Evolutionary conservation across 139 green algal genomes (phyloP), one percentile per base, ranked within the genome.

Genomic region (Picochlorum sp.): DNA sequence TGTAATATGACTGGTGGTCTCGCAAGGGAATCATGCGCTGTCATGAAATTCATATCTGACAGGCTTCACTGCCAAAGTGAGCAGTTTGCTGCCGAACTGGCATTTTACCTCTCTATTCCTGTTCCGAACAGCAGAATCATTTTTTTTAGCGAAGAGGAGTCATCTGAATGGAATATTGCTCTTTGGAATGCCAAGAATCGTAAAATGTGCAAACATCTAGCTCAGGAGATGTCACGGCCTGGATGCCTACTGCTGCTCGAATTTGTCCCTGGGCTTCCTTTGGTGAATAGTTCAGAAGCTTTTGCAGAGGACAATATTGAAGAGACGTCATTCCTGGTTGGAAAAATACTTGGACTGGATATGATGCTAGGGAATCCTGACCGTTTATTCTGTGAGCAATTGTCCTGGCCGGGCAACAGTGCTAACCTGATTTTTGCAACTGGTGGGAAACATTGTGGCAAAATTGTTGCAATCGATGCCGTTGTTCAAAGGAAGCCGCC

Each of bases 41-140:
- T 91, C 25, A 39, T 89, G 44, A 91, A 91, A 70, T 84, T 89
- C 40, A 65, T 73, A 18, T 47, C 60, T 30, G 74, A 59, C 31
- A 58, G 85, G 5, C 68, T 88, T 49, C 55, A 62, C 8, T 56
- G 55, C 18, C 76, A 91, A 72, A 69, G 60, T 2, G 83, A 91
- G 73, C 82, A 86, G 60, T 91, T 93, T 72, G 85, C 84, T 20
- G 81, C 79, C 22, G 85, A 91, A 73, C 67, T 93, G 20, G 81
- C 85, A 8, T 61, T 67, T 8, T 76, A 90, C 62, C 30, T 93
- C 41, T 75, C 75, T 41, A 79, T 93, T 33, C 66, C 41, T 28
- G 67, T 74, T 0, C 85, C 85, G 3, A 64, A 70, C 18, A 81
- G 64, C 57, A 67, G 81, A 43, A 88, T 93, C 49, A 57, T 93